These are phyloP conservation scores for Penicillium turbatum DNA, from an alignment of 495 filamentous ascomycete species.

Conservation along the genomic window DNA sequence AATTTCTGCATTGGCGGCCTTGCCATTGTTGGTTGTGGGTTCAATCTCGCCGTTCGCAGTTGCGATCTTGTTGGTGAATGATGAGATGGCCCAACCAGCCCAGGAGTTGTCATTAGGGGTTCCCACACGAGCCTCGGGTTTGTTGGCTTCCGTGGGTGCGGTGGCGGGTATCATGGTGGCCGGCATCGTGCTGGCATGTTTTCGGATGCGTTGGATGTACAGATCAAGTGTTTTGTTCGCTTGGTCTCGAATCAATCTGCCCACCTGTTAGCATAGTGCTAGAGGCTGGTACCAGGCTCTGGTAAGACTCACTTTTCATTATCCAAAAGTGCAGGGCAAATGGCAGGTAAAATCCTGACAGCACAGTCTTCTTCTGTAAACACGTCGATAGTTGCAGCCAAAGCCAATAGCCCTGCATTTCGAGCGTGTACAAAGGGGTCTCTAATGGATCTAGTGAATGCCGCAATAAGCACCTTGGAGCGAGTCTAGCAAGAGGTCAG, in stretches of 20 bases:
- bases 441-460: constrained; percentile 80
- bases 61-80: constrained; percentile 92
- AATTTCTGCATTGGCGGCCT: constrained; percentile 28
- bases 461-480: constrained; percentile 86
- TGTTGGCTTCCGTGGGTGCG: constrained; percentile 31
- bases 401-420: constrained; percentile 79
- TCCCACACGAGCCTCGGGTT: constrained; percentile 60
- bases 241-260: constrained; percentile 75
- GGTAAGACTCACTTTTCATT: constrained; percentile 66
- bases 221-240: constrained; percentile 85
- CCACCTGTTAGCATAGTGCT: neutral
- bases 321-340: constrained; percentile 78
- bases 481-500: constrained; percentile 51
- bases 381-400: constrained; percentile 76
- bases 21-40: constrained; percentile 34
- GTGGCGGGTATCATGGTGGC: constrained; percentile 64
- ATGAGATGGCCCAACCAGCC: constrained; percentile 97
- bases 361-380: constrained; percentile 93
- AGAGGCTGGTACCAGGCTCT: neutral
- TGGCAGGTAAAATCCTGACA: constrained; percentile 68
- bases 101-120: constrained; percentile 72
- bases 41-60: constrained; percentile 82
- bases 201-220: constrained; percentile 81
- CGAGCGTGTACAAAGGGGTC: constrained; percentile 94
- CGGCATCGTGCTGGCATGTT: constrained; percentile 71